phyloP scores from a whole-genome alignment of 306 rosid species.

The Ormosia emarginata region DNA sequence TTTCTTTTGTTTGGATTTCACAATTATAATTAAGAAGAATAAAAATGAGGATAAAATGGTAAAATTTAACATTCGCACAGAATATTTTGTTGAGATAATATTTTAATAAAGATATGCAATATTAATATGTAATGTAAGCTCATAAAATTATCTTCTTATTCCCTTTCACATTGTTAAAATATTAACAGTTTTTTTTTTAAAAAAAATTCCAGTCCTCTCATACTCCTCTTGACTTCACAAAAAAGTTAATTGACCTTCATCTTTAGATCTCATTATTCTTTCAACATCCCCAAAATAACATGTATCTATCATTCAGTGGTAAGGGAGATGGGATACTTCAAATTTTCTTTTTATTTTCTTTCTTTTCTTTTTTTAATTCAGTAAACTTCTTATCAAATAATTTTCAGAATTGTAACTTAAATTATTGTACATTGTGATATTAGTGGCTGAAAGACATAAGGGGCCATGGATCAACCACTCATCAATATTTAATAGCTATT shows the following conservation, averaged over 20 bases:
- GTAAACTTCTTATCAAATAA: neutral
- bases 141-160: neutral
- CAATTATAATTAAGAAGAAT: neutral
- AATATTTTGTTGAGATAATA: neutral
- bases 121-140: neutral
- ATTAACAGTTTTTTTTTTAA: no score
- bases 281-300: neutral
- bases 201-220: neutral
- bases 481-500: no score
- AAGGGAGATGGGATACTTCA: neutral
- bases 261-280: neutral
- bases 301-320: neutral
- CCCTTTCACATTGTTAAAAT: no score
- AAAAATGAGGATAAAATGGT: neutral
- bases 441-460: no score
- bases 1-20: neutral
- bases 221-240: neutral
- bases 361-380: neutral
- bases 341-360: neutral
- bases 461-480: no score
- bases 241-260: no score
- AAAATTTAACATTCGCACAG: neutral
- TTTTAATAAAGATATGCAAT: neutral
- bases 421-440: neutral
- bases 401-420: neutral